Base-by-base conservation (phyloP, 2,329 filamentous ascomycete genomes). In the Elsinoe necatrix region DNA sequence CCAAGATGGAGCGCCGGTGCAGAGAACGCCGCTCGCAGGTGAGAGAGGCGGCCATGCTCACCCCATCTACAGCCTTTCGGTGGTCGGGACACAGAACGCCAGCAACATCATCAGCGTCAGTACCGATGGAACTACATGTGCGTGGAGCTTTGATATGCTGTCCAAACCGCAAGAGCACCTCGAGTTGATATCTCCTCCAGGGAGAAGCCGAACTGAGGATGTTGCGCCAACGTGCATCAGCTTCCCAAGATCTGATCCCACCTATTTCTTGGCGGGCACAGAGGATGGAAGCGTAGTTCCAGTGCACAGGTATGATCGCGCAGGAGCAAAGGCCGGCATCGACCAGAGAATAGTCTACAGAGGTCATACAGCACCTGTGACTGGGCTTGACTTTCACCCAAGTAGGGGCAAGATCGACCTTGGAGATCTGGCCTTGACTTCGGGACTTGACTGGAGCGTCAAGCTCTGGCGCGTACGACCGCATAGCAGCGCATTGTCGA, bases 91-190 rank as follows among this genome's bases (percentile, higher is more conserved):
- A 0, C 93, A 97, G 68, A 98, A 98, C 69, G 93, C 93, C 58
- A 95, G 96, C 75, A 98, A 97, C 71, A 95, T 98, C 68, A 87
- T 98, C 64, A 96, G 91, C 31, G 92, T 89, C 69, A 96, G 90
- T 1, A 98, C 93, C 0, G 93, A 98, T 67, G 93, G 93, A 56
- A 89, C 95, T 8, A 89, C 97, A 41, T 98, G 93, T 71, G 89
- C 91, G 48, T 98, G 93, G 93, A 91, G 88, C 56, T 89, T 96
- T 61, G 95, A 98, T 70, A 97, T 98, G 83, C 87, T 98, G 59
- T 89, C 92, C 0, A 89, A 96, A 71, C 93, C 93, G 0, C 92
- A 97, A 72, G 93, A 98, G 74, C 85, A 90, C 56, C 82, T 98
- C 41, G 89, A 95, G 66, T 79, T 98, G 11, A 86, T 85, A 59